Conservation (phyloP, 345 rosid genomes). For the Eutrema yunnanense region DNA sequence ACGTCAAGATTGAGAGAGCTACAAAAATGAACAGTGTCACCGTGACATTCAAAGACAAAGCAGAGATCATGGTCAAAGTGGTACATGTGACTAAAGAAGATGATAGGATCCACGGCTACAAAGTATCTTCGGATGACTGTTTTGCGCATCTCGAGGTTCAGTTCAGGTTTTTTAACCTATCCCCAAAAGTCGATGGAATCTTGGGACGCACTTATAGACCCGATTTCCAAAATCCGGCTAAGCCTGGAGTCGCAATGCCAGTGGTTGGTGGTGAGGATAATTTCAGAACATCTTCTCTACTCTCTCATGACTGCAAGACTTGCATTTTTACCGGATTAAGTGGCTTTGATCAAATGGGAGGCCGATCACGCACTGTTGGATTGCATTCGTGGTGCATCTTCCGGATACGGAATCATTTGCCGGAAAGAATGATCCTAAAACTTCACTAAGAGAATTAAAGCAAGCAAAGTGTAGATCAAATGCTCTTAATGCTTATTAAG, state of each 20-base stretch:
- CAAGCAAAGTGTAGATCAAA: neutral
- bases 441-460: neutral
- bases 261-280: constrained; percentile 45
- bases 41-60: constrained; percentile 32
- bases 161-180: constrained; percentile 42
- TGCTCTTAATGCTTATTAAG: neutral
- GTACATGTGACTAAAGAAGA: constrained; percentile 62
- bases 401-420: constrained; percentile 38
- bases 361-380: constrained; percentile 31
- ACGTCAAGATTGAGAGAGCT: constrained; percentile 43
- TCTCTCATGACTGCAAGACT: constrained; percentile 32
- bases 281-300: constrained; percentile 39
- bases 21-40: constrained; percentile 39
- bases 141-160: constrained; percentile 59
- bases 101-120: constrained; percentile 45
- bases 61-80: constrained; percentile 46
- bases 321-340: constrained; percentile 27
- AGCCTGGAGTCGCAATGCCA: constrained; percentile 56
- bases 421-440: neutral
- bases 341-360: neutral
- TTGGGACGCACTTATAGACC: constrained; percentile 55
- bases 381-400: constrained; percentile 33
- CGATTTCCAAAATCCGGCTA: constrained; percentile 52
- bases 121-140: constrained; percentile 42
- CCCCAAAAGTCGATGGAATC: constrained; percentile 50